Base-by-base conservation (phyloP, 2,329 filamentous ascomycete genomes). In the Emydomyces testavorans region DNA sequence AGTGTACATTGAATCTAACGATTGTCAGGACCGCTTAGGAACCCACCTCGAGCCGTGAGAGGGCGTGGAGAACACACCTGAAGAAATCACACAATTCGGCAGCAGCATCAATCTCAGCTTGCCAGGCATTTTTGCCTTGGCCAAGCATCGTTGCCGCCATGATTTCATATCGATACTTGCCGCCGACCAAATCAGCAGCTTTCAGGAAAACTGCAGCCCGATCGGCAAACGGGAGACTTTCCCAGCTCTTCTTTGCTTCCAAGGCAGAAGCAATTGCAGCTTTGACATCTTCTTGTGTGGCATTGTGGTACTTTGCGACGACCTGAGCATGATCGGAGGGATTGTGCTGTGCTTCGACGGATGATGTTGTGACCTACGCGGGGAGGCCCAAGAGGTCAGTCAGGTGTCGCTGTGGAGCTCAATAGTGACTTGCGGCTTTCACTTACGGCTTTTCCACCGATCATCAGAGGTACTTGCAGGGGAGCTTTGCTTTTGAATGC, bases 91-190 rank as follows among this genome's bases (percentile, higher is more conserved):
- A 83, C 58, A 94, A 70, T 74, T 98, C 92, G 6, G 90, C 90
- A 15, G 90, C 90, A 32, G 89, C 78, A 66, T 96, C 90, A 54
- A 96, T 96, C 75, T 98, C 90, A n/a, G 92, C 90, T 69, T 98
- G 90, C 88, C 88, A 96, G 40, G 86, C 87, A 65, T 95, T 96
- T 78, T 96, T 96, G 60, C 92, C 90, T 70, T 98, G 90, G 52
- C 90, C 92, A 26, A 94, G 74, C 79, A 96, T 94, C 11, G 92
- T 95, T 37, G 87, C 80, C 6, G 92, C 90, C 85, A 96, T 94
- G 58, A 98, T 79, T 49, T 95, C 87, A 69, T 94, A 95, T 62
- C 92, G 79, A 70, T 98, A 96, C 71, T 96, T 96, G 54, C 78
- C 84, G 47, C 84, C 74, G 57, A 98, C 79, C 53, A 98, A 74